These are phyloP conservation scores for Meyerozyma carpophila DNA, from an alignment of 1,139 yeast species.

Conservation along the genomic window DNA sequence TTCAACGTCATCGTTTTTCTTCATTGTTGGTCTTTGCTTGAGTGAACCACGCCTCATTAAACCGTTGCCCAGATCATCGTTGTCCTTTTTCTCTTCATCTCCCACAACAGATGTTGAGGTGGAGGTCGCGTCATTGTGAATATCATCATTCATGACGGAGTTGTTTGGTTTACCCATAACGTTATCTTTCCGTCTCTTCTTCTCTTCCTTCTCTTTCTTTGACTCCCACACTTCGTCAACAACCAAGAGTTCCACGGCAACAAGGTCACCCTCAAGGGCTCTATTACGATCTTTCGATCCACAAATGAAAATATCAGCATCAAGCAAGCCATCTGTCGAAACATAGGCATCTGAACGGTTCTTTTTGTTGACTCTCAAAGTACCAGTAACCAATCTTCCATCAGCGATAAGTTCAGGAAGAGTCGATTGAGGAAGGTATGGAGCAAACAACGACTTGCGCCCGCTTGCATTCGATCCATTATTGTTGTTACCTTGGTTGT, in stretches of 20 bases:
- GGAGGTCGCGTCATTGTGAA: conserved; percentile 69
- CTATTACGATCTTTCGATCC: conserved; percentile 99
- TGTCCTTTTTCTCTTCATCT: conserved; percentile 16
- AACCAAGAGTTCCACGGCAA: conserved; percentile 87
- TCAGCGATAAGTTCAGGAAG: conserved; percentile 85
- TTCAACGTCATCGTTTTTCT: conserved; percentile 96
- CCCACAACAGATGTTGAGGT: conserved; percentile 17
- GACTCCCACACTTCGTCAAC: conserved; percentile 98
- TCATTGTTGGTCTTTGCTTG: conserved; percentile 96
- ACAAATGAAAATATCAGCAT: conserved; percentile 94
- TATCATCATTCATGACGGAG: conserved; percentile 51
- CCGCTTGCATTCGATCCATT: conserved; percentile 19
- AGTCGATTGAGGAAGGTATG: conserved; percentile 89
- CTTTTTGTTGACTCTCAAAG: conserved; percentile 87
- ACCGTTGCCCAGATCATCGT: conserved; percentile 16
- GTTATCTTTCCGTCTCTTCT: conserved; percentile 85
- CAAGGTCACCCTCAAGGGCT: conserved; percentile 94
- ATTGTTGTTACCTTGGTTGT: conserved; percentile 21
- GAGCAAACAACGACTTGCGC: conserved; percentile 90
- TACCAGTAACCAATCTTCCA: conserved; percentile 90
- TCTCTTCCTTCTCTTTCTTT: conserved; percentile 94
- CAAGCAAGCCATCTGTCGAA: conserved; percentile 89
- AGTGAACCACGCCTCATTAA: conserved; percentile 84
- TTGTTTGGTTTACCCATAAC: conserved; percentile 29
- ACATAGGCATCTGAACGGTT: conserved; percentile 97